These are phyloP conservation scores for Plasmodium knowlesi DNA, from an alignment of 169 alveolate genomes.

Conservation along the genomic window DNA sequence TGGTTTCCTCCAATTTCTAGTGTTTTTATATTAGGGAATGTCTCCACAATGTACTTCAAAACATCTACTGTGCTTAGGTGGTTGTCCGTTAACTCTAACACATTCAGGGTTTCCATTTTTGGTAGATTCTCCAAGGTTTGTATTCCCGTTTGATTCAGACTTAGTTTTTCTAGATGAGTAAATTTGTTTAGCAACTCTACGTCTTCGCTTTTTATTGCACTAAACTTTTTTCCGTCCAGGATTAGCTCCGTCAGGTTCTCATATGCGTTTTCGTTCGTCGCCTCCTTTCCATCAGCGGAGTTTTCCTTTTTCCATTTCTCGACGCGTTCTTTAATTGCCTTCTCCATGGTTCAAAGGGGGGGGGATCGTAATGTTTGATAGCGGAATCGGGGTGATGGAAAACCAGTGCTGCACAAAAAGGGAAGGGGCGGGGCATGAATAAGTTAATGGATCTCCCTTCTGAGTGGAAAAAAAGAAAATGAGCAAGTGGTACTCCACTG, in stretches of 20 bases:
- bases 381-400: not conserved
- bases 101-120: constrained; percentile 84
- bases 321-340: constrained; percentile 78
- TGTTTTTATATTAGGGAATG: constrained; percentile 88
- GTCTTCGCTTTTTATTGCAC: constrained; percentile 82
- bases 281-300: constrained; percentile 76
- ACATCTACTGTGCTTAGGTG: constrained; percentile 87
- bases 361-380: not conserved
- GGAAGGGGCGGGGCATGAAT: not conserved
- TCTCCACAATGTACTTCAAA: constrained; percentile 80
- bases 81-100: constrained; percentile 90
- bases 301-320: constrained; percentile 79
- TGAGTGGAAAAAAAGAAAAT: not conserved
- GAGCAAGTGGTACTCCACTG: not conserved
- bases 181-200: constrained; percentile 85
- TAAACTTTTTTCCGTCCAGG: constrained; percentile 88
- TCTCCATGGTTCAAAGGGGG: constrained; percentile 75
- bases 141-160: constrained; percentile 91
- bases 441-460: not conserved
- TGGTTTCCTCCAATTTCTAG: constrained; percentile 92
- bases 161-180: constrained; percentile 83
- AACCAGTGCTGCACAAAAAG: not conserved
- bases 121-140: constrained; percentile 87
- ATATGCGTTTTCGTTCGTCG: constrained; percentile 78
- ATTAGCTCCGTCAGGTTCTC: constrained; percentile 85